These are phyloP conservation scores for Postia placenta DNA, from an alignment of 768 basidiomycete genomes.

Conservation along the genomic window DNA sequence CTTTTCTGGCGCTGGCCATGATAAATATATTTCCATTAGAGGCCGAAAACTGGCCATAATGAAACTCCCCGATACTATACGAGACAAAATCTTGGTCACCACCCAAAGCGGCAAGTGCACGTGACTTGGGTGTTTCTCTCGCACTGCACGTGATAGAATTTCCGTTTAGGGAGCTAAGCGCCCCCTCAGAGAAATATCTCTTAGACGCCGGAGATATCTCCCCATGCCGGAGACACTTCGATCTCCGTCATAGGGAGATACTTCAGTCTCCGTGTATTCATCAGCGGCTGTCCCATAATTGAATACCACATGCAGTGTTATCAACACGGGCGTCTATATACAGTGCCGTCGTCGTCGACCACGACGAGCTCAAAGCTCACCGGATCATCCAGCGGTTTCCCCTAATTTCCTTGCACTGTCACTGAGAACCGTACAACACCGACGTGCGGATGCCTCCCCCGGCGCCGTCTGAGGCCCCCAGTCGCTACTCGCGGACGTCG, in stretches of 20 bases:
- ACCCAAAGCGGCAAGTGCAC: too few species aligned
- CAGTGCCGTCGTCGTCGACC: not conserved
- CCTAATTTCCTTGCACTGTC: not conserved
- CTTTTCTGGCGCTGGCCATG: too few species aligned
- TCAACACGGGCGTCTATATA: not conserved
- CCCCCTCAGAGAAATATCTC: too few species aligned
- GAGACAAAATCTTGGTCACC: too few species aligned
- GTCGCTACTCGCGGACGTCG: constrained; percentile 40
- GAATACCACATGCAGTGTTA: not conserved
- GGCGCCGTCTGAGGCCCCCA: constrained; percentile 47
- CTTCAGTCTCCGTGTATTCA: not conserved
- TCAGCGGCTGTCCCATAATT: not conserved
- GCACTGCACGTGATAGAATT: too few species aligned
- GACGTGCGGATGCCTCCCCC: constrained; percentile 19
- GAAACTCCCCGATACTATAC: too few species aligned
- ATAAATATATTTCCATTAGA: too few species aligned
- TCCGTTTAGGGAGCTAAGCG: too few species aligned
- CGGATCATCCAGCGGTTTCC: not conserved
- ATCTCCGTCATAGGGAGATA: not conserved
- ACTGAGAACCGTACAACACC: constrained; percentile 1
- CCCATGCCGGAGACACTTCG: not conserved
- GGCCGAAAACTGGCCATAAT: too few species aligned
- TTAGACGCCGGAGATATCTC: not conserved
- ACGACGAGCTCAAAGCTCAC: not conserved
- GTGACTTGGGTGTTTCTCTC: too few species aligned